These are phyloP conservation scores for Aureobasidium lini DNA, from an alignment of 2,329 filamentous ascomycete genomes.

Conservation along the genomic window DNA sequence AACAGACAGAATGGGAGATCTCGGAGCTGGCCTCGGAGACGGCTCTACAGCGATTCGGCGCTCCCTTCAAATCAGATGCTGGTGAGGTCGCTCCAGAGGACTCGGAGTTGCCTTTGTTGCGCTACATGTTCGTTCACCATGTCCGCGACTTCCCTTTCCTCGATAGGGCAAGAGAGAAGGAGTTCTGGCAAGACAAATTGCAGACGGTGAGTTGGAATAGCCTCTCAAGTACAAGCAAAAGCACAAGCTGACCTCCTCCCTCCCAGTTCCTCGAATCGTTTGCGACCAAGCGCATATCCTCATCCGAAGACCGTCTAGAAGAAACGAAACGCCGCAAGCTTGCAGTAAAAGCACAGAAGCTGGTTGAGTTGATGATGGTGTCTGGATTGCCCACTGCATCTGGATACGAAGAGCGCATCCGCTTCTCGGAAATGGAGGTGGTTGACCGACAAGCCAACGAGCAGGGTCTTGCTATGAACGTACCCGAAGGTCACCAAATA, in stretches of 20 bases:
- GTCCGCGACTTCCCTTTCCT: constrained; percentile 96
- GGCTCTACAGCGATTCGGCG: constrained; percentile 87
- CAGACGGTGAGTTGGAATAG: constrained; percentile 62
- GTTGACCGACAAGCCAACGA: constrained; percentile 91
- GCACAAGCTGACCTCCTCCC: background rate
- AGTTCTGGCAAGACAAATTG: constrained; percentile 98
- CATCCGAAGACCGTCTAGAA: constrained; percentile 89
- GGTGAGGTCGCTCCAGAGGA: constrained; percentile 91
- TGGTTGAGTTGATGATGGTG: constrained; percentile 99
- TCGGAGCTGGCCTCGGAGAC: constrained; percentile 89
- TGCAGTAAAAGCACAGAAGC: constrained; percentile 85
- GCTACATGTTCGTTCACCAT: constrained; percentile 97
- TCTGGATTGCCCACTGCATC: constrained; percentile 92
- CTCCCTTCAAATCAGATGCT: constrained; percentile 85
- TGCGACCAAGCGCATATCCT: constrained; percentile 93
- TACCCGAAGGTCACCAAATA: constrained; percentile 84
- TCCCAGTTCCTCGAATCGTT: constrained; percentile 89
- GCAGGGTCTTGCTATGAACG: constrained; percentile 74
- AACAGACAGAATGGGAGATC: constrained; percentile 87
- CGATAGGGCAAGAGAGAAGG: constrained; percentile 93
- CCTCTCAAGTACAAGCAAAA: background rate
- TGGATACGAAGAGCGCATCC: constrained; percentile 93
- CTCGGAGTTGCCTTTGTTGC: constrained; percentile 84
- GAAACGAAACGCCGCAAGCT: constrained; percentile 93
- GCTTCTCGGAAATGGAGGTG: constrained; percentile 94